Evolutionary conservation across 1,284 basidiomycete genomes (phyloP).

Genomic region (Baeospora myosura): DNA sequence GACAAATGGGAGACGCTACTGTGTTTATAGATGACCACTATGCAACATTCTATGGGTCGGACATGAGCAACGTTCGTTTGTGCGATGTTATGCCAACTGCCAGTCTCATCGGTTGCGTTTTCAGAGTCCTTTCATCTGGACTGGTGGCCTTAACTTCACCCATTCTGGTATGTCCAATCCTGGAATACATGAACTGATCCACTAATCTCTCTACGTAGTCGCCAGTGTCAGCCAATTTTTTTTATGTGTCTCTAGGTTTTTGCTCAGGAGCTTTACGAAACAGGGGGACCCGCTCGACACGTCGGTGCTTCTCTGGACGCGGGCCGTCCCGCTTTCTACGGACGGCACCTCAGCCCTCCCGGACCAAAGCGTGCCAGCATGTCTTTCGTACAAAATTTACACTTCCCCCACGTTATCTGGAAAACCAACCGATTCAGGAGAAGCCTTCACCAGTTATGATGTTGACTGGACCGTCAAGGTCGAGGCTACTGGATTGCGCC

Average conservation of each 20-base stretch:
- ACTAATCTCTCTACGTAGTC: conserved; percentile 19
- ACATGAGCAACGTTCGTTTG: conserved; percentile 41
- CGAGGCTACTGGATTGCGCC: conserved; percentile 43
- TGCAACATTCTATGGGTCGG: conserved; percentile 44
- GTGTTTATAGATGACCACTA: conserved; percentile 45
- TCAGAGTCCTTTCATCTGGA: conserved; percentile 46
- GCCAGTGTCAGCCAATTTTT: conserved; percentile 27
- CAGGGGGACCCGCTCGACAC: conserved; percentile 55
- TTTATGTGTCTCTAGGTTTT: not conserved
- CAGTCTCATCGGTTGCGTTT: not conserved
- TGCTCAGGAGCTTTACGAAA: conserved; percentile 2
- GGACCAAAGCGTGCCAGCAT: conserved; percentile 51
- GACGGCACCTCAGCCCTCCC: conserved; percentile 27
- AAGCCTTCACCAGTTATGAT: conserved; percentile 55
- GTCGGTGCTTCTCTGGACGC: conserved; percentile 60
- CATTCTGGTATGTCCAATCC: conserved; percentile 34
- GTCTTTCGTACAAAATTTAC: conserved; percentile 47
- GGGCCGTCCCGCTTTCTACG: conserved; percentile 34
- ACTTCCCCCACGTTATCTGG: conserved; percentile 30
- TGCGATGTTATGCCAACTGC: not conserved
- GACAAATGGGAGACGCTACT: conserved; percentile 32
- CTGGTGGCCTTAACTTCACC: conserved; percentile 47
- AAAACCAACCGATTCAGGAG: conserved; percentile 35
- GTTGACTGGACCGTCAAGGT: conserved; percentile 64
- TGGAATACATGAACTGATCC: not conserved